phyloP scores from a whole-genome alignment of 805 yeast species.

The Candida sithepensis region DNA sequence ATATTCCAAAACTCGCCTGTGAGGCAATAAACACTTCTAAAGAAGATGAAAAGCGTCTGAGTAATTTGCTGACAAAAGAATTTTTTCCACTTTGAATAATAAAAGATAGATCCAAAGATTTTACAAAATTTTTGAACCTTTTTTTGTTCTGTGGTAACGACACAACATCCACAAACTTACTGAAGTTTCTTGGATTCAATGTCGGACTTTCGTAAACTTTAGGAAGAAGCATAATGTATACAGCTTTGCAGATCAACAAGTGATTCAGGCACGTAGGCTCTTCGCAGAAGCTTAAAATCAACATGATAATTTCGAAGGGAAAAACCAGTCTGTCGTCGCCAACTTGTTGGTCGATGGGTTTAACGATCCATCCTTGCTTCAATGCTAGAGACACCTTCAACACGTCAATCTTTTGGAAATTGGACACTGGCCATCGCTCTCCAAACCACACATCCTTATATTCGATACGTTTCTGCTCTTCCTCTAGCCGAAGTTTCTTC shows the following conservation, averaged over 20 bases:
- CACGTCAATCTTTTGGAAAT: constrained; percentile 50
- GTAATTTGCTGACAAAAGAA: constrained; percentile 78
- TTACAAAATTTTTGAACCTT: constrained; percentile 55
- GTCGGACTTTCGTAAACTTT: constrained; percentile 61
- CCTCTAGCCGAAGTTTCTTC: constrained; percentile 1
- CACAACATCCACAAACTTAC: constrained; percentile 64
- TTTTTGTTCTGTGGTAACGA: constrained; percentile 40
- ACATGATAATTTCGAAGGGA: constrained; percentile 48
- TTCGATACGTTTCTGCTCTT: background rate
- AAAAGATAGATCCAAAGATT: constrained; percentile 65
- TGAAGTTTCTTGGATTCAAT: constrained; percentile 65
- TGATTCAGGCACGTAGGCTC: constrained; percentile 42
- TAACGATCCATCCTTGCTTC: constrained; percentile 25
- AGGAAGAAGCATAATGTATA: constrained; percentile 62
- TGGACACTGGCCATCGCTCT: constrained; percentile 44
- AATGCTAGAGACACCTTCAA: constrained; percentile 28
- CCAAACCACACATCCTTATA: constrained; percentile 17
- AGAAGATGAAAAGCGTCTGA: constrained; percentile 69
- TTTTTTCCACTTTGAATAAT: constrained; percentile 91
- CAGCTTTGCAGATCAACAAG: constrained; percentile 56
- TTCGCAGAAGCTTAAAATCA: constrained; percentile 33
- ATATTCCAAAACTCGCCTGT: constrained; percentile 89
- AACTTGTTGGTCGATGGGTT: constrained; percentile 16
- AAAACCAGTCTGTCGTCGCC: constrained; percentile 26
- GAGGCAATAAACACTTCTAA: constrained; percentile 80